A percentile compares a stretch with the other conserved stretches of the same genome.
Conservation (phyloP, 306 rosid genomes). For the Malus sieversii region DNA sequence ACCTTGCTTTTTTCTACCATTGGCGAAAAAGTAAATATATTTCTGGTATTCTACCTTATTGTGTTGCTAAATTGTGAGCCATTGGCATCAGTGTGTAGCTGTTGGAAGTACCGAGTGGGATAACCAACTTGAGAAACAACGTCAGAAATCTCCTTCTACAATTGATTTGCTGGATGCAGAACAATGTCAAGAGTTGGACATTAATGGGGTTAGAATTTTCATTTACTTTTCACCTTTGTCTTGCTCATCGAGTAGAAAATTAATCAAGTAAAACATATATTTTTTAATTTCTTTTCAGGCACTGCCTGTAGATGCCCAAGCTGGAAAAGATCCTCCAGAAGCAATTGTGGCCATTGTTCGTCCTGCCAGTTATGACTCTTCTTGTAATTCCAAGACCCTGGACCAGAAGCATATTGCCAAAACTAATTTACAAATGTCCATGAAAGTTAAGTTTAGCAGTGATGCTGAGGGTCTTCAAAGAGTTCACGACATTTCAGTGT, state of each 20-base stretch:
- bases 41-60: background rate
- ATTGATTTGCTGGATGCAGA: conserved; percentile 23
- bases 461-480: background rate
- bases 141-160: conserved; percentile 34
- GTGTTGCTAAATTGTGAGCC: conserved; percentile 5
- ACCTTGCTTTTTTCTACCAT: background rate
- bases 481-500: background rate
- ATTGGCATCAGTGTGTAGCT: conserved; percentile 34
- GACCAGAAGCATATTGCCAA: conserved; percentile 27
- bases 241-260: background rate
- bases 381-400: conserved; percentile 11
- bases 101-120: conserved; percentile 40
- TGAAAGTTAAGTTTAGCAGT: conserved; percentile 16
- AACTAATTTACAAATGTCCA: conserved; percentile 21
- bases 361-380: conserved; percentile 18
- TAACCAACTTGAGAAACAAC: conserved; percentile 24
- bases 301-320: conserved; percentile 14
- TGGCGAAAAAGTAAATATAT: background rate
- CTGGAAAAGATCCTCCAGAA: conserved; percentile 32
- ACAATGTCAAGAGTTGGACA: conserved; percentile 24
- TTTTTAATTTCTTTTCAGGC: conserved; percentile 15
- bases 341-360: conserved; percentile 33
- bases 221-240: background rate
- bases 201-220: conserved; percentile 34
- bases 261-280: background rate